Conservation (phyloP, 805 yeast genomes). For the Candida vaughaniae region DNA sequence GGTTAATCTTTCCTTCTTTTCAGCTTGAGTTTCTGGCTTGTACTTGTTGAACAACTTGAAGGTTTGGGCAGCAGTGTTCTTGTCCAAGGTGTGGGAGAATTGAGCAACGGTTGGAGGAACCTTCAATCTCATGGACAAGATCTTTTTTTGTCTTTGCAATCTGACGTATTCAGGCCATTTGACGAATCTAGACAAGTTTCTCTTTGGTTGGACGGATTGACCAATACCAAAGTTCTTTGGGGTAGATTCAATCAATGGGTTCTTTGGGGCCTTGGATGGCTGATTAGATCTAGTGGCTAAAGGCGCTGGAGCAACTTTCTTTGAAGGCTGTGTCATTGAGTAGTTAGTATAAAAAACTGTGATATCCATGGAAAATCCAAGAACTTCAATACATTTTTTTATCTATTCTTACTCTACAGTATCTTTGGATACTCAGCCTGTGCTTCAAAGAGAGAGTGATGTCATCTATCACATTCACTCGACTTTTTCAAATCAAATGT, state of each 20-base stretch:
- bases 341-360: constrained; percentile 20
- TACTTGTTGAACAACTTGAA: constrained; percentile 98
- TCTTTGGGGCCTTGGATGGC: constrained; percentile 43
- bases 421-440: constrained; percentile 44
- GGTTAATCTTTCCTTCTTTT: constrained; percentile 98
- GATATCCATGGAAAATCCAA: no score
- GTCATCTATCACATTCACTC: constrained; percentile 10
- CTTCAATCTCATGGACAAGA: constrained; percentile 91
- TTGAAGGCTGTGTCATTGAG: constrained; percentile 54
- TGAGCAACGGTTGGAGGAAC: constrained; percentile 99
- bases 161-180: constrained; percentile 99
- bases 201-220: constrained; percentile 92
- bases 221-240: constrained; percentile 97
- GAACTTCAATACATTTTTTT: constrained; percentile 14
- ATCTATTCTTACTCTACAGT: constrained; percentile 38
- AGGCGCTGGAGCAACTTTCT: constrained; percentile 49
- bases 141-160: constrained; percentile 98
- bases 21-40: constrained; percentile 96
- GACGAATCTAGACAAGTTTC: constrained; percentile 95
- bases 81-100: constrained; percentile 94
- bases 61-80: constrained; percentile 97
- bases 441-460: constrained; percentile 41
- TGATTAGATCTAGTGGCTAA: constrained; percentile 34
- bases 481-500: constrained; percentile 19
- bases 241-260: constrained; percentile 86